phyloP scores from a whole-genome alignment of 2,329 filamentous ascomycete genomes.

The Delphinella strobiligena region DNA sequence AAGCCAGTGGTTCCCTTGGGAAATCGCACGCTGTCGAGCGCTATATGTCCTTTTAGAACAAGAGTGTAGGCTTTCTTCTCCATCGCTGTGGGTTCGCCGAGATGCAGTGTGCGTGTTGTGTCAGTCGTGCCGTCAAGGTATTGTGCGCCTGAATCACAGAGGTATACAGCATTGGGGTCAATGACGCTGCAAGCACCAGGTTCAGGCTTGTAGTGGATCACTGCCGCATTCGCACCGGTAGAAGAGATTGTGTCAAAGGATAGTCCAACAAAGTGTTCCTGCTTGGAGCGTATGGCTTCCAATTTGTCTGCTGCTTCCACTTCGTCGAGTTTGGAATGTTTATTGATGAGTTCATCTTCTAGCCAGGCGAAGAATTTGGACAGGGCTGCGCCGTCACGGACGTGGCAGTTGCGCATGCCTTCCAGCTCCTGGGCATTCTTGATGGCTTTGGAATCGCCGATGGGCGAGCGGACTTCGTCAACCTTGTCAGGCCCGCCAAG shows the following conservation, averaged over 20 bases:
- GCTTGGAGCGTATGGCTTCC: constrained; percentile 58
- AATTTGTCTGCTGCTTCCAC: constrained; percentile 87
- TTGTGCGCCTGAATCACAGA: constrained; percentile 96
- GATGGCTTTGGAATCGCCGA: constrained; percentile 83
- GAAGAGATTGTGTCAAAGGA: constrained; percentile 96
- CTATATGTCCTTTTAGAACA: constrained; percentile 88
- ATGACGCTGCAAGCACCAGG: constrained; percentile 69
- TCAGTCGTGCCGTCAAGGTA: constrained; percentile 94
- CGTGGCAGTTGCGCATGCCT: constrained; percentile 88
- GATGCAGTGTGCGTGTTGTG: constrained; percentile 86
- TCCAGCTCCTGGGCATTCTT: constrained; percentile 85
- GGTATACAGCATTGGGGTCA: constrained; percentile 74
- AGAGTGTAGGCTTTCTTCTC: constrained; percentile 87
- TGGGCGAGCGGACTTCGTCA: constrained; percentile 75
- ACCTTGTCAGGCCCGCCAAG: constrained; percentile 77
- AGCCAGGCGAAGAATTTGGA: constrained; percentile 95
- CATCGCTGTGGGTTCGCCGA: constrained; percentile 68
- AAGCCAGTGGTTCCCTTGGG: constrained; percentile 93
- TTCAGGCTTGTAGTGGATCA: constrained; percentile 93
- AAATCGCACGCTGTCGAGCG: constrained; percentile 73
- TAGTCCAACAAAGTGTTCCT: constrained; percentile 70
- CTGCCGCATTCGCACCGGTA: constrained; percentile 79
- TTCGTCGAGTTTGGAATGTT: constrained; percentile 68
- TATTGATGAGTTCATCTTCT: constrained; percentile 69
- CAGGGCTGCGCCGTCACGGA: constrained; percentile 82